Evolutionary conservation across 768 basidiomycete species (phyloP).

Genomic region (Cystoderma amianthinum): DNA sequence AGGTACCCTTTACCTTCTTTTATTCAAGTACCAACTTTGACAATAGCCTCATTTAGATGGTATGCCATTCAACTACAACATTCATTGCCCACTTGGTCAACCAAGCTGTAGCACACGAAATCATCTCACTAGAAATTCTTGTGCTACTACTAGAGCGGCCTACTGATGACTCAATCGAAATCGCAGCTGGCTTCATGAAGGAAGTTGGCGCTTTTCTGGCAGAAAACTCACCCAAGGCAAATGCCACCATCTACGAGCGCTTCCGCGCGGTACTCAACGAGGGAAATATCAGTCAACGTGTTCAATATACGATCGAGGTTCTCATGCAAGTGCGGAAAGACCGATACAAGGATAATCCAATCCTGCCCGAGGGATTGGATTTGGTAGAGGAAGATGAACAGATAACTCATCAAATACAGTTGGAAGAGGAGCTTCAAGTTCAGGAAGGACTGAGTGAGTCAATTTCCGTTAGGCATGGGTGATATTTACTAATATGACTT

Average conservation of each 20-base stretch:
- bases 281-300: conserved; percentile 89
- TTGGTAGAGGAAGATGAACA: conserved; percentile 98
- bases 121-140: conserved; percentile 92
- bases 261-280: conserved; percentile 97
- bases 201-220: conserved; percentile 94
- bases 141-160: conserved; percentile 93
- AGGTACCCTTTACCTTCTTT: conserved; percentile 45
- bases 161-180: conserved; percentile 97
- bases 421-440: conserved; percentile 91
- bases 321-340: conserved; percentile 99
- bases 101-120: conserved; percentile 88
- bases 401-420: conserved; percentile 87
- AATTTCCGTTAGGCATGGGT: not conserved
- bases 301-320: conserved; percentile 99
- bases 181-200: conserved; percentile 94
- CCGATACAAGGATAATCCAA: conserved; percentile 98
- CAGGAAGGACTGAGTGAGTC: conserved; percentile 90
- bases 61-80: conserved; percentile 89
- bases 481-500: conserved; percentile 7
- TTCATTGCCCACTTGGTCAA: conserved; percentile 92
- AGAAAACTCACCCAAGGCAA: conserved; percentile 92
- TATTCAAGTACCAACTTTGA: conserved; percentile 1
- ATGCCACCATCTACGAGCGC: conserved; percentile 90
- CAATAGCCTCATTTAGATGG: conserved; percentile 53
- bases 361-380: conserved; percentile 90